Base-by-base conservation (phyloP, 768 basidiomycete species). In the Mrakia frigida region DNA sequence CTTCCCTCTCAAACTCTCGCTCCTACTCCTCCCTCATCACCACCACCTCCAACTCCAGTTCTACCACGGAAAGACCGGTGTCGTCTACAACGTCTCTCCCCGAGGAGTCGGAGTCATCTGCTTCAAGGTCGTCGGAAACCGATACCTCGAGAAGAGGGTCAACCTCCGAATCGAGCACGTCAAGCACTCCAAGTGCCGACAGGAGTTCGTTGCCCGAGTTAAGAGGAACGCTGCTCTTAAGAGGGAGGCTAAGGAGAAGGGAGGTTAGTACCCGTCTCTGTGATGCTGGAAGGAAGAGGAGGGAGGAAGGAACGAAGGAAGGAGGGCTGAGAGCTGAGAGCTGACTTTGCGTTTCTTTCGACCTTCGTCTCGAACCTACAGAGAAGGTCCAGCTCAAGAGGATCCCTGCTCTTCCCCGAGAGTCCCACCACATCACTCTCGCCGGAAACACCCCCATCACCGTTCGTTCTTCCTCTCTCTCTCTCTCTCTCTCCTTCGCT, bases 91-190 rank as follows among this genome's bases (percentile, higher is more conserved):
- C 86, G 94, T 99, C 79, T 93, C 96, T 59, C 92, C 92, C 76
- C 88, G 90, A 73, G 91, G 94, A 70, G 95, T 98, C 80, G 95
- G 96, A 84, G 91, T 99, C 78, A 94, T 98, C 84, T 90, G 96
- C 79, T 90, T 96, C 91, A 99, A 99, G 86, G 88, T 98, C 82
- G 96, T 99, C 82, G 96, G 96, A 80, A 95, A 95, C 87, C 93
- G 97, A 81, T 99, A 96, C 90, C 86, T 99, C 76, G 94, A 98
- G 87, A 99, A 99, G 88, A 92, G 96, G 77, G 96, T 99, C 85
- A 99, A 98, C 90, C 86, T 97, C 86, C 76, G 77, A 63, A 63
- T 78, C 53, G 77, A 78, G 77, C 77, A 78, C 77, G 77, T 78
- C 77, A 78, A 78, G 77, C 77, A 78, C 77, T 78, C 77, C 43